Conservation (phyloP, 352 stramenopile species). For the Globisporangium orthogonon region DNA sequence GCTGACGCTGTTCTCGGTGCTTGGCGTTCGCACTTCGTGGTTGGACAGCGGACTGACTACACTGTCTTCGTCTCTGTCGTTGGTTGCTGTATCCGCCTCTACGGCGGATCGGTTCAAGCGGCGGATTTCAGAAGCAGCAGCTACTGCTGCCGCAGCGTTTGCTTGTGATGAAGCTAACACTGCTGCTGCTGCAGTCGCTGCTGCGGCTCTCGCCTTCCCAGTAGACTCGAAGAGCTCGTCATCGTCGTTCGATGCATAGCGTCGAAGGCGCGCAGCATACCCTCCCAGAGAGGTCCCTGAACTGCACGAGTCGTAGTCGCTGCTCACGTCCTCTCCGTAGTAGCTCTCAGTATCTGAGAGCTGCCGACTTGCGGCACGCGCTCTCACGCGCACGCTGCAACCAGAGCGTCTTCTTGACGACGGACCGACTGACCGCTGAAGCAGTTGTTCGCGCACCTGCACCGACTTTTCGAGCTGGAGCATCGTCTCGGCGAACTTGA, state of each 20-base stretch:
- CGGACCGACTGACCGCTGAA: constrained; percentile 12
- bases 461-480: constrained; percentile 61
- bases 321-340: constrained; percentile 9
- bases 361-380: not conserved
- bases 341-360: constrained; percentile 15
- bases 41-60: not conserved
- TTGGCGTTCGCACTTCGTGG: constrained; percentile 21
- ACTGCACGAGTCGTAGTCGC: constrained; percentile 22
- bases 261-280: constrained; percentile 9
- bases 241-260: not conserved
- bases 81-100: not conserved
- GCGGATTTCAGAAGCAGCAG: not conserved
- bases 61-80: not conserved
- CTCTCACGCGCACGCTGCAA: not conserved
- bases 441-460: constrained; percentile 44
- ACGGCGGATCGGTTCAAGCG: not conserved
- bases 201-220: not conserved
- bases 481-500: constrained; percentile 74
- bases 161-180: not conserved
- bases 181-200: not conserved
- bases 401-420: not conserved
- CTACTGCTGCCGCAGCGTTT: not conserved
- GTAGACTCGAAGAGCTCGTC: not conserved
- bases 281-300: constrained; percentile 26
- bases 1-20: constrained; percentile 39